These are phyloP conservation scores for Yamadazyma oceani DNA, from an alignment of 1,139 yeast genomes.

Conservation along the genomic window DNA sequence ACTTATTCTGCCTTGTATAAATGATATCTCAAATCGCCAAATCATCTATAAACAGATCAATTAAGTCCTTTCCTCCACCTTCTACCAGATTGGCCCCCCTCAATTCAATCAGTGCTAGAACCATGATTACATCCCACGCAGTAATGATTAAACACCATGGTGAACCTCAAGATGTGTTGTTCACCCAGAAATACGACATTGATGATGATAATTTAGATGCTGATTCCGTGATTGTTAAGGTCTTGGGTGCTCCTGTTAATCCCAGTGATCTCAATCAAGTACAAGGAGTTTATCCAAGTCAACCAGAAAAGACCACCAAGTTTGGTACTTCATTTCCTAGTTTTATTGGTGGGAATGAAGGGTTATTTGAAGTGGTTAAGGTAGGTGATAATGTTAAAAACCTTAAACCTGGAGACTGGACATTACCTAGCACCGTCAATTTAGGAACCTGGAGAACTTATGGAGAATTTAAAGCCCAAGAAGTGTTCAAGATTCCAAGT, in stretches of 20 bases:
- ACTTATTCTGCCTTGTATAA: too few relatives aligned
- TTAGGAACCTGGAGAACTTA: slow-evolving; percentile 97
- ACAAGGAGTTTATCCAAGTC: slow-evolving; percentile 43
- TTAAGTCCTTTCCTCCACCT: background rate
- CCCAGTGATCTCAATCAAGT: slow-evolving; percentile 46
- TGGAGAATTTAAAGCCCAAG: slow-evolving; percentile 51
- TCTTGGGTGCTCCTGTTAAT: slow-evolving; percentile 80
- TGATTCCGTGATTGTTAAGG: slow-evolving; percentile 53
- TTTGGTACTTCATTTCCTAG: slow-evolving; percentile 34
- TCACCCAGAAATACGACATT: slow-evolving; percentile 52
- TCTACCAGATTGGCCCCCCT: background rate
- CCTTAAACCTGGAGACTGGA: slow-evolving; percentile 81
- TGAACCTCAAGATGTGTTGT: slow-evolving; percentile 56
- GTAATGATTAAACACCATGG: slow-evolving; percentile 60
- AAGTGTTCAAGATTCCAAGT: slow-evolving; percentile 54
- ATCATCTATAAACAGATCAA: background rate
- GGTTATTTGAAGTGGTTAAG: slow-evolving; percentile 78
- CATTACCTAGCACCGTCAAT: slow-evolving; percentile 76
- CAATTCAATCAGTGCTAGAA: slow-evolving; percentile 21
- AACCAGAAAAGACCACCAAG: slow-evolving; percentile 31
- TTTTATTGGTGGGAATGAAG: slow-evolving; percentile 65
- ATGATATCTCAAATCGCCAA: too few relatives aligned
- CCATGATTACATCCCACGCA: slow-evolving; percentile 56
- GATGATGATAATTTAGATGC: slow-evolving; percentile 43
- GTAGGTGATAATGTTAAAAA: slow-evolving; percentile 56